Percentiles rank a stretch among this genome's conserved stretches.
phyloP scores from a whole-genome alignment of 805 yeast genomes.

The Hanseniaspora lindneri region DNA sequence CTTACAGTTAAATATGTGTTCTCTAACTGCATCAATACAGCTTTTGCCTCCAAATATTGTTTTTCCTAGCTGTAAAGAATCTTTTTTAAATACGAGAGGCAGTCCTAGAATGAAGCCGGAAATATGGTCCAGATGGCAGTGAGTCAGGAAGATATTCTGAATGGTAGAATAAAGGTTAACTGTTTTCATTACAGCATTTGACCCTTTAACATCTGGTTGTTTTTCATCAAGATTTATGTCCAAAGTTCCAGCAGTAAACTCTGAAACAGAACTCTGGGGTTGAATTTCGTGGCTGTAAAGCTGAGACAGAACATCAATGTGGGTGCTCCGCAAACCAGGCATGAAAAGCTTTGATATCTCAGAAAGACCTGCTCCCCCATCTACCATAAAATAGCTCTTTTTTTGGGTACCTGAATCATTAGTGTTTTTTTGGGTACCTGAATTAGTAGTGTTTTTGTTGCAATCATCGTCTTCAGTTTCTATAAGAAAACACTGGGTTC shows the following conservation, averaged over 20 bases:
- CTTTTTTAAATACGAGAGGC: conserved; percentile 32
- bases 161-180: conserved; percentile 30
- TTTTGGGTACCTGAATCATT: too few species aligned
- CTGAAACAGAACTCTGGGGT: conserved; percentile 19
- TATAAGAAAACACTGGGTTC: conserved; percentile 55
- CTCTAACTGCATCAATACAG: conserved; percentile 42
- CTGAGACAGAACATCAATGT: background rate
- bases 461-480: too few species aligned
- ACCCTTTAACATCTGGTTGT: background rate
- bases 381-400: conserved; percentile 44
- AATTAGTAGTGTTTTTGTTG: too few species aligned
- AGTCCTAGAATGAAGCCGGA: conserved; percentile 58
- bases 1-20: conserved; percentile 55
- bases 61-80: conserved; percentile 28
- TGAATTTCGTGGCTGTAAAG: conserved; percentile 14
- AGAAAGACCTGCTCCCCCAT: conserved; percentile 67
- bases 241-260: conserved; percentile 13
- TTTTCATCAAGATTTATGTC: background rate
- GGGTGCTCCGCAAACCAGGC: background rate
- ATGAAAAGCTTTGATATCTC: conserved; percentile 37
- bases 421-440: too few species aligned
- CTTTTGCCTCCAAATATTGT: conserved; percentile 41
- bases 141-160: conserved; percentile 49
- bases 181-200: conserved; percentile 27
- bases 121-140: conserved; percentile 77